These are phyloP conservation scores for Lathyrus sativus DNA, from an alignment of 306 rosid species.

Conservation along the genomic window DNA sequence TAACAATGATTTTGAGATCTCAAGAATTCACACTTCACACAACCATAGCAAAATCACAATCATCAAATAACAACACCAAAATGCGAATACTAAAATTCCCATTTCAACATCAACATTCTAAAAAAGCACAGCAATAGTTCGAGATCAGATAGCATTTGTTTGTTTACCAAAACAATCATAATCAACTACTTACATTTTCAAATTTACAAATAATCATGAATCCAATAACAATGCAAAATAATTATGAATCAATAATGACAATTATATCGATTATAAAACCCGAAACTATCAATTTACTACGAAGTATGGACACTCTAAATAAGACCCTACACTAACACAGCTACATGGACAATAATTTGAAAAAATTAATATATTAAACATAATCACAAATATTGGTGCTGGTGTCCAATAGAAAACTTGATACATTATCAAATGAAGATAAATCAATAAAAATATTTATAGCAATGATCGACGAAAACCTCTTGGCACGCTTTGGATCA, in stretches of 20 bases:
- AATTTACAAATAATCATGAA: not conserved
- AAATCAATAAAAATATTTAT: not conserved
- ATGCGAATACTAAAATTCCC: constrained; percentile 21
- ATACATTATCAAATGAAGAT: constrained; percentile 22
- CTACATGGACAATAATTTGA: no score
- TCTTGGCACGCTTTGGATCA: constrained; percentile 99
- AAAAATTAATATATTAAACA: no score
- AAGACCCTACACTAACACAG: no score
- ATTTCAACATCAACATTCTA: constrained; percentile 15
- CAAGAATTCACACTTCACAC: not conserved
- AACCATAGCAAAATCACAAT: not conserved
- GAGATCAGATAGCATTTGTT: constrained; percentile 1
- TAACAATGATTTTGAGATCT: not conserved
- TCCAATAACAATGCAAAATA: not conserved
- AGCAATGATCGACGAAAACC: constrained; percentile 49
- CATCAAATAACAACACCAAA: constrained; percentile 23
- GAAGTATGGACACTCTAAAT: no score
- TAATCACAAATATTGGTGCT: no score
- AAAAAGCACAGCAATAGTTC: not conserved
- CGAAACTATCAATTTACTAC: no score
- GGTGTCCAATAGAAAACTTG: no score
- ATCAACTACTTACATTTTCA: constrained; percentile 3
- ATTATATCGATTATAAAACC: not conserved
- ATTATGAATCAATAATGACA: not conserved
- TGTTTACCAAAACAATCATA: constrained; percentile 19